Conservation (phyloP, 2,329 filamentous ascomycete species). For the Penicillium sp. region DNA sequence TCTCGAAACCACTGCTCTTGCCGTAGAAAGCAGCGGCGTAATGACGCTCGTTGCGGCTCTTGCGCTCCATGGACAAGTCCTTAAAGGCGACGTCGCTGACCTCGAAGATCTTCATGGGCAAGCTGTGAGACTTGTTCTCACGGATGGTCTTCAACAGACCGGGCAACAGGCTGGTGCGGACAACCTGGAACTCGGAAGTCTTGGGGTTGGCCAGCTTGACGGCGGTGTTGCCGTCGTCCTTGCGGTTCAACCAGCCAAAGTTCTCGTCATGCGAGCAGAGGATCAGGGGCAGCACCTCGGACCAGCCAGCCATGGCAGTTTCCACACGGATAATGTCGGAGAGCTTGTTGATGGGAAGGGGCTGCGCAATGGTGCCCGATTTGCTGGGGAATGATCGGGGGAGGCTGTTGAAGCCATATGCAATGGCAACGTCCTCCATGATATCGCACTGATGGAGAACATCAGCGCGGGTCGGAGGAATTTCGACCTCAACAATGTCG, state of each 20-base stretch:
- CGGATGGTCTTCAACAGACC: slow-evolving; percentile 88
- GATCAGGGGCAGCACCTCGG: slow-evolving; percentile 91
- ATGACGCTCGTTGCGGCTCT: slow-evolving; percentile 86
- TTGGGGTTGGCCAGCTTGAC: slow-evolving; percentile 88
- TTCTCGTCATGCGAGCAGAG: slow-evolving; percentile 98
- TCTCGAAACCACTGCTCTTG: slow-evolving; percentile 89
- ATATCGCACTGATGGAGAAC: slow-evolving; percentile 95
- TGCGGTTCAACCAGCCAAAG: slow-evolving; percentile 88
- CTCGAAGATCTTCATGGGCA: slow-evolving; percentile 91
- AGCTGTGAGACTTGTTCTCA: slow-evolving; percentile 82
- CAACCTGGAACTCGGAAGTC: slow-evolving; percentile 87
- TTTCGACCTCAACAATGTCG: slow-evolving; percentile 70
- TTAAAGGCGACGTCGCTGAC: slow-evolving; percentile 89
- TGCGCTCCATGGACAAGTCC: slow-evolving; percentile 72
- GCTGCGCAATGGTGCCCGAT: slow-evolving; percentile 77
- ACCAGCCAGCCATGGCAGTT: slow-evolving; percentile 90
- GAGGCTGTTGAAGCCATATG: slow-evolving; percentile 95
- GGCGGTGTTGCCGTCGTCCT: slow-evolving; percentile 76
- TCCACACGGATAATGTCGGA: slow-evolving; percentile 84
- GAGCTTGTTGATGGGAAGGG: slow-evolving; percentile 89
- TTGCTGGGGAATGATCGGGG: slow-evolving; percentile 82
- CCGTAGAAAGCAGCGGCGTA: slow-evolving; percentile 96
- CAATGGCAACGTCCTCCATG: slow-evolving; percentile 97
- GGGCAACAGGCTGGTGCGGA: slow-evolving; percentile 77
- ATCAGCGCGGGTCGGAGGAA: slow-evolving; percentile 87